Base-by-base conservation (phyloP, 805 yeast species). In the Kodamaea kakaduensis region DNA sequence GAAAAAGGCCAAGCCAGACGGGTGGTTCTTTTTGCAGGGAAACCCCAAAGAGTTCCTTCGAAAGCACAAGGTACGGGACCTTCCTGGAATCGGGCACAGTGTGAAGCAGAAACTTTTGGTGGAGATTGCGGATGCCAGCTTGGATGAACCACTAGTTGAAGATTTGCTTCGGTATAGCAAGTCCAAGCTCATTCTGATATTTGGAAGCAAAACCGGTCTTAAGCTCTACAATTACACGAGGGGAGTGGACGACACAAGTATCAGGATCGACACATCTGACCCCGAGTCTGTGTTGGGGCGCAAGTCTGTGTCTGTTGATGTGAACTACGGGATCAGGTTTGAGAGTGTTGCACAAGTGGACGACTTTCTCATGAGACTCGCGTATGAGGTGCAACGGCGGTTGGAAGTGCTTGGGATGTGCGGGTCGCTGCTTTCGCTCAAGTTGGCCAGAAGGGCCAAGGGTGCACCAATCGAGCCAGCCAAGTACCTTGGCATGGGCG, bases 301-400 rank as follows among this genome's bases (percentile, higher is more conserved):
- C 17, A 87, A 86, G 47, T 75, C 93, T 1, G 72, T 90, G 0
- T 86, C 95, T 0, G 83, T 88, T 3, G 97, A 90, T 51, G 81
- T 90, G 17, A 85, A 87, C 43, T 90, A 87, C 81, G 97, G 96
- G 0, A 84, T 90, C 1, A 54, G 97, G 31, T 83, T 89, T 44
- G 73, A 77, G 20, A 63, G 62, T 1, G 64, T 72, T 19, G 54
- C 58, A 0, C 86, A 90, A 50, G 75, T 82, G 16, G 89, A 82
- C 42, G 45, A 37, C 4, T 93, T 90, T 49, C 51, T 86, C 7
- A 59, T 66, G 22, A 59, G 73, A 13, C 58, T 88, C 31, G 65
- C 82, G 1, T 57, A 59, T 19, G 96, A 87, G 48, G 50, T 93
- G 32, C 60, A 70, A 32, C 42, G 57, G 0, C 66, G 95, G 35